phyloP scores from a whole-genome alignment of 164 flowering plant species.

The Aristolochia contorta region DNA sequence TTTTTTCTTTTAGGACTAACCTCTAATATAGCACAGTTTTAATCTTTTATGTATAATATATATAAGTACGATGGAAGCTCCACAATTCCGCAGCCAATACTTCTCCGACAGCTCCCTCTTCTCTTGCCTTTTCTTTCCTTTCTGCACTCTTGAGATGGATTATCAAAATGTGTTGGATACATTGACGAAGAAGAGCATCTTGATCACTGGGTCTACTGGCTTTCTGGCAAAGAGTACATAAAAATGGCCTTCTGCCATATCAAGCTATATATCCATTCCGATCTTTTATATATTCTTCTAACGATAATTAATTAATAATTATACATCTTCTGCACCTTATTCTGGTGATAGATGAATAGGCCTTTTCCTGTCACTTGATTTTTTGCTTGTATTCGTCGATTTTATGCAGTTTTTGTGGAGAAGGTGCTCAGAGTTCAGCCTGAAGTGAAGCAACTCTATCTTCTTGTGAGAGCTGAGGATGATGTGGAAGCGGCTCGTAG shows the following conservation, averaged over 20 bases:
- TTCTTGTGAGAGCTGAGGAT: constrained; percentile 48
- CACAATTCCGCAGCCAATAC: not conserved
- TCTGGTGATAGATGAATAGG: too few species aligned
- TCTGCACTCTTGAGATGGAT: constrained; percentile 26
- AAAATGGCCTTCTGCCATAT: not conserved
- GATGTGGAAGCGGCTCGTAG: constrained; percentile 32
- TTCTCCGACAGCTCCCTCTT: too few species aligned
- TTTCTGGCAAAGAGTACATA: constrained; percentile 74
- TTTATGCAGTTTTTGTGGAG: constrained; percentile 55
- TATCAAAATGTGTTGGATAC: constrained; percentile 27
- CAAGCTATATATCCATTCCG: not conserved
- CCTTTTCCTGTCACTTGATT: not conserved
- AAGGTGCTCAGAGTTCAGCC: constrained; percentile 58
- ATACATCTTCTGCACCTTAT: not conserved
- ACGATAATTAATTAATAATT: too few species aligned
- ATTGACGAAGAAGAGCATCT: constrained; percentile 43
- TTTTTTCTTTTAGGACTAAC: too few species aligned
- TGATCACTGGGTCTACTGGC: constrained; percentile 66
- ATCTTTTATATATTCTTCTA: not conserved
- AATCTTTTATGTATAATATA: too few species aligned
- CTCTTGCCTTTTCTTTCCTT: too few species aligned
- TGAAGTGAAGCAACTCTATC: constrained; percentile 45
- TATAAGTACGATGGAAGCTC: not conserved
- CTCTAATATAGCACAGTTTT: too few species aligned
- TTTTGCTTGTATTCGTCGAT: not conserved